A percentile compares a stretch with the other conserved stretches of the same genome.
phyloP scores from a whole-genome alignment of 2,329 filamentous ascomycete species.

The Dactylellina haptotyla region DNA sequence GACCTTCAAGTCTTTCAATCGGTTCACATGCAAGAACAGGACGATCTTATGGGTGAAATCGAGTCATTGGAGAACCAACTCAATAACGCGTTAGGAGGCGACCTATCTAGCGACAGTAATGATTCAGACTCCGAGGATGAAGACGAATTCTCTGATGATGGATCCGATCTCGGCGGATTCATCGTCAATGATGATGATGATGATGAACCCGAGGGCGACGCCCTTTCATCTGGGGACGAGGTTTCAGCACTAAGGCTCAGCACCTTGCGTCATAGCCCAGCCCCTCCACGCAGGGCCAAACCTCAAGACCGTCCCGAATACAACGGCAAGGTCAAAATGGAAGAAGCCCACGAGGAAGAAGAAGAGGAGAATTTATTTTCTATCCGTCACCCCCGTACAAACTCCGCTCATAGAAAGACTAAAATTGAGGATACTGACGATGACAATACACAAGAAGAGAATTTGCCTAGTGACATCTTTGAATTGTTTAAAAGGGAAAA shows the following conservation, averaged over 20 bases:
- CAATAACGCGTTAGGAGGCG: conserved; percentile 55
- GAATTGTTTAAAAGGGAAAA: conserved; percentile 54
- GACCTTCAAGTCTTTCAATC: conserved; percentile 76
- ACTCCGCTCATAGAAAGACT: not conserved
- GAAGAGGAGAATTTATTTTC: conserved; percentile 46
- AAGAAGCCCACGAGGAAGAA: too few relatives aligned
- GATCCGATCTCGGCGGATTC: conserved; percentile 37
- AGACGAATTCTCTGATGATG: conserved; percentile 59
- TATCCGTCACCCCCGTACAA: conserved; percentile 2
- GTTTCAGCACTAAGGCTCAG: conserved; percentile 45
- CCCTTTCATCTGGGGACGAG: conserved; percentile 60
- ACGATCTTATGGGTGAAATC: conserved; percentile 68
- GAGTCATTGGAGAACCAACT: conserved; percentile 58
- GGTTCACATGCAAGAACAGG: conserved; percentile 65
- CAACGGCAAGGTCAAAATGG: too few relatives aligned
- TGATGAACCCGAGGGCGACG: conserved; percentile 57
- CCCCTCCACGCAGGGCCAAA: conserved; percentile 3
- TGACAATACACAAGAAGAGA: conserved; percentile 53
- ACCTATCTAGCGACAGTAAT: conserved; percentile 60
- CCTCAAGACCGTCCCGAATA: not conserved
- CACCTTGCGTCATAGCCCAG: not conserved
- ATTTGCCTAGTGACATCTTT: conserved; percentile 59
- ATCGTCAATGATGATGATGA: conserved; percentile 57
- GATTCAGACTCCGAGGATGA: conserved; percentile 62
- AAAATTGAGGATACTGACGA: conserved; percentile 36